Conservation (phyloP, 352 stramenopile genomes). For the Globisporangium ultimum region DNA sequence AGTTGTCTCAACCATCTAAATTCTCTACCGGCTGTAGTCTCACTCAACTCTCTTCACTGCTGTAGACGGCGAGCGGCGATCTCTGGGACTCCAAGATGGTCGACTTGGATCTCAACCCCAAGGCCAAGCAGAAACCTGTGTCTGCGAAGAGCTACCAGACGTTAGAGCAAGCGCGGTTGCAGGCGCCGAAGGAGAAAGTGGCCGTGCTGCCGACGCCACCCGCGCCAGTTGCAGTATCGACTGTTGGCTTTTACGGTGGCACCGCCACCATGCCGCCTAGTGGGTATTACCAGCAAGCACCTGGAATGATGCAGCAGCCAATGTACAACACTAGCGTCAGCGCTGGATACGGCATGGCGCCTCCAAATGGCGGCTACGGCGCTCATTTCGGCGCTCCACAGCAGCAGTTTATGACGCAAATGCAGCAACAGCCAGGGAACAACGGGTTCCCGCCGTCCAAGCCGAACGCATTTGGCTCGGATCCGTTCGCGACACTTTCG, state of each 20-base stretch:
- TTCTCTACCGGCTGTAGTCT: background rate
- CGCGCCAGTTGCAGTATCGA: slow-evolving; percentile 4
- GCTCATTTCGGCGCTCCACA: slow-evolving; percentile 19
- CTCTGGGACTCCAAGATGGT: slow-evolving; percentile 76
- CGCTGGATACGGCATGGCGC: slow-evolving; percentile 21
- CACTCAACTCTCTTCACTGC: background rate
- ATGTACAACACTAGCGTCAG: slow-evolving; percentile 30
- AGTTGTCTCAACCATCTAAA: background rate
- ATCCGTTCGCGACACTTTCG: slow-evolving; percentile 64
- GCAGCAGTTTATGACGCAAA: slow-evolving; percentile 41
- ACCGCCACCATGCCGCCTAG: slow-evolving; percentile 15
- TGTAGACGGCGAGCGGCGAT: slow-evolving; percentile 42
- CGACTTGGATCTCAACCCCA: slow-evolving; percentile 65
- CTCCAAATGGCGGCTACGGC: slow-evolving; percentile 15
- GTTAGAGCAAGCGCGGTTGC: slow-evolving; percentile 62
- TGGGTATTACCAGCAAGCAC: slow-evolving; percentile 21
- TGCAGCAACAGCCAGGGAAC: slow-evolving; percentile 10
- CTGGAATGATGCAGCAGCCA: slow-evolving; percentile 26
- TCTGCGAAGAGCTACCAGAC: slow-evolving; percentile 59
- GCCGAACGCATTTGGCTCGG: slow-evolving; percentile 26
- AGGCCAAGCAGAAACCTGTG: slow-evolving; percentile 37
- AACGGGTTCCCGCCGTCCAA: slow-evolving; percentile 20
- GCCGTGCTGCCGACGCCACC: slow-evolving; percentile 47
- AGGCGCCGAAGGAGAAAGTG: slow-evolving; percentile 60
- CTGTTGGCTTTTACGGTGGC: slow-evolving; percentile 22